Conservation (phyloP, 2,329 filamentous ascomycete species). For the Xylariaceae sp. region DNA sequence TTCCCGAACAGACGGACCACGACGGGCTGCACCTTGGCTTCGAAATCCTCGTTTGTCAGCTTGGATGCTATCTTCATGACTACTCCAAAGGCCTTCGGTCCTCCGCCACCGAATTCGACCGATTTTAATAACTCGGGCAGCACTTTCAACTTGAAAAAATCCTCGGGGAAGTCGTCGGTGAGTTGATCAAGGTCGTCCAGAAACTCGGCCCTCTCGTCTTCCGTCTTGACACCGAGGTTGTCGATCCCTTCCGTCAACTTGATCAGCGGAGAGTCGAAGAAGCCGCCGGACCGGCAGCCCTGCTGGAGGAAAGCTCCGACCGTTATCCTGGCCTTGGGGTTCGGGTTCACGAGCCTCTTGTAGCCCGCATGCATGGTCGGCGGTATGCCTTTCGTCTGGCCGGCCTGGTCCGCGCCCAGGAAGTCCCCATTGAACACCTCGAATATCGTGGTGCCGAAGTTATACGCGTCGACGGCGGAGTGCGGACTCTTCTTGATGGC, state of each 20-base stretch:
- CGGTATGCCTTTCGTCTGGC: conserved; percentile 80
- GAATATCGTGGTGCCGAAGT: conserved; percentile 75
- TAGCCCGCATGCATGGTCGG: conserved; percentile 87
- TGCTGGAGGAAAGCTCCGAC: conserved; percentile 85
- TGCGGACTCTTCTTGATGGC: conserved; percentile 76
- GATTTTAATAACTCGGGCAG: conserved; percentile 95
- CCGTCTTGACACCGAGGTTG: conserved; percentile 81
- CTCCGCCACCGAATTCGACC: conserved; percentile 95
- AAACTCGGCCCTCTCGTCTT: conserved; percentile 78
- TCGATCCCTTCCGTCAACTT: conserved; percentile 90
- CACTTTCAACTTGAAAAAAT: conserved; percentile 97
- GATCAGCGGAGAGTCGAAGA: conserved; percentile 90
- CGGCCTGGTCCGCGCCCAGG: conserved; percentile 68
- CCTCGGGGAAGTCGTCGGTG: conserved; percentile 91
- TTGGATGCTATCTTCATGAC: conserved; percentile 90
- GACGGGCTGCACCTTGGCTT: conserved; percentile 75
- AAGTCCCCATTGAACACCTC: conserved; percentile 91
- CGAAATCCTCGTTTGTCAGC: conserved; percentile 84
- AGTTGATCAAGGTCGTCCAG: conserved; percentile 81
- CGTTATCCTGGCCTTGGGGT: conserved; percentile 82
- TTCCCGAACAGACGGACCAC: conserved; percentile 83
- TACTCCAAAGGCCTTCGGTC: conserved; percentile 80
- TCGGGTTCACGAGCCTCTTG: conserved; percentile 80
- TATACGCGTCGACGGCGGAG: conserved; percentile 80
- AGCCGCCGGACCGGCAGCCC: conserved; percentile 72